Percentiles rank a stretch among this genome's conserved stretches.
phyloP scores from a whole-genome alignment of 2,329 filamentous ascomycete genomes.

The Orbilia javanica region DNA sequence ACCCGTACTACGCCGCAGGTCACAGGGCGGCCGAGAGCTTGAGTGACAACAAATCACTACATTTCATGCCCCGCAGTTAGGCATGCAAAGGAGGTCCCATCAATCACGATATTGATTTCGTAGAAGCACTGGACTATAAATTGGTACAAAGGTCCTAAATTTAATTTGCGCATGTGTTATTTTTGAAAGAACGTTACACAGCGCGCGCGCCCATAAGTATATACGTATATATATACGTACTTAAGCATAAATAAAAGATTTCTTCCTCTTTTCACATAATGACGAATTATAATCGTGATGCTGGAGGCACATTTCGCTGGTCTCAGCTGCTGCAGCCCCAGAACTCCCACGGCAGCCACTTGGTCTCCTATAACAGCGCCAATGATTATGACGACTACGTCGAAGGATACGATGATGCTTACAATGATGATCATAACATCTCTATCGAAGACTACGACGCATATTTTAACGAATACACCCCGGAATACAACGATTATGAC shows the following conservation, averaged over 20 bases:
- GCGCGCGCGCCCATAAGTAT: background rate
- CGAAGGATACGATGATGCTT: background rate
- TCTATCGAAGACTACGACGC: background rate
- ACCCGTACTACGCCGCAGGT: background rate
- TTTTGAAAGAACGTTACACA: constrained; percentile 12
- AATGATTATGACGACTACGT: background rate
- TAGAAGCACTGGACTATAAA: background rate
- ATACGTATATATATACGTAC: background rate
- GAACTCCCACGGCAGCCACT: background rate
- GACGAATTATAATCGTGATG: background rate
- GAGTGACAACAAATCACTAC: background rate
- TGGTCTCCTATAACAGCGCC: background rate
- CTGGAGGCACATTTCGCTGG: background rate
- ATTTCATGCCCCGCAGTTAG: constrained; percentile 13
- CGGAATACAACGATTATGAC: background rate
- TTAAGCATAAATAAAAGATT: too few species aligned
- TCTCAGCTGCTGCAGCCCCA: background rate
- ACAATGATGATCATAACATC: background rate
- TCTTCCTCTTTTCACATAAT: constrained; percentile 1
- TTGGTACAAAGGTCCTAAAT: constrained; percentile 9
- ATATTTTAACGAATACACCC: too few species aligned
- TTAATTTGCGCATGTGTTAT: too few species aligned
- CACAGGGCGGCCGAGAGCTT: background rate
- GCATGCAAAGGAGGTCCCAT: background rate
- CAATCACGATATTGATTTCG: too few species aligned